A percentile compares a stretch with the other conserved stretches of the same genome.
phyloP scores from a whole-genome alignment of 768 basidiomycete genomes.

The Saitozyma sp. region DNA sequence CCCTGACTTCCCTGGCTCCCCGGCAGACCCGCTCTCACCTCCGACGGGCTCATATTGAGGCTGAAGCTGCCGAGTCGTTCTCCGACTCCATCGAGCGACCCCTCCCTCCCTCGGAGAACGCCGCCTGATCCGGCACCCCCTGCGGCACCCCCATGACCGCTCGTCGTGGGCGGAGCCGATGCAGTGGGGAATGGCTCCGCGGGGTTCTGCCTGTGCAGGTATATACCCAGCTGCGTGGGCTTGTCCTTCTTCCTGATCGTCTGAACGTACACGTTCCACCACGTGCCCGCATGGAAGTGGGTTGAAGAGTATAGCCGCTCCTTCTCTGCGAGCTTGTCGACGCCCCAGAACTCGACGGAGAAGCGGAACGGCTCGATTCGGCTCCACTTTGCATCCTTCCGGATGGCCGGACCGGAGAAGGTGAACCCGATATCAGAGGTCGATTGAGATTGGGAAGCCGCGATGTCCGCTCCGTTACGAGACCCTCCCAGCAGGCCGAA shows the following conservation, averaged over 20 bases:
- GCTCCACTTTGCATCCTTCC: constrained; percentile 40
- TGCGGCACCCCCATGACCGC: too few species aligned
- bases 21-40: too few species aligned
- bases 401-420: background rate
- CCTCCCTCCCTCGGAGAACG: too few species aligned
- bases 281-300: constrained; percentile 83
- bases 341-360: constrained; percentile 86
- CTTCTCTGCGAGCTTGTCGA: constrained; percentile 79
- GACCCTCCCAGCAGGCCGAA: constrained; percentile 45
- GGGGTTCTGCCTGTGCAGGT: constrained; percentile 71
- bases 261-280: constrained; percentile 81
- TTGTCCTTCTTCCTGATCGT: constrained; percentile 74
- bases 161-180: too few species aligned
- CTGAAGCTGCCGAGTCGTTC: too few species aligned
- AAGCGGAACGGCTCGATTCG: constrained; percentile 66
- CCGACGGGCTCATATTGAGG: too few species aligned
- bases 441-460: background rate
- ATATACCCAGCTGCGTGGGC: constrained; percentile 74
- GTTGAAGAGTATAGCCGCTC: constrained; percentile 78
- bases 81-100: too few species aligned
- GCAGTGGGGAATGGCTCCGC: constrained; percentile 17
- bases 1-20: too few species aligned
- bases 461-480: constrained; percentile 27
- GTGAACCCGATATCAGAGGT: background rate
- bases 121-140: too few species aligned